Conservation (phyloP, 495 filamentous ascomycete species). For the Penicillium canariense region DNA sequence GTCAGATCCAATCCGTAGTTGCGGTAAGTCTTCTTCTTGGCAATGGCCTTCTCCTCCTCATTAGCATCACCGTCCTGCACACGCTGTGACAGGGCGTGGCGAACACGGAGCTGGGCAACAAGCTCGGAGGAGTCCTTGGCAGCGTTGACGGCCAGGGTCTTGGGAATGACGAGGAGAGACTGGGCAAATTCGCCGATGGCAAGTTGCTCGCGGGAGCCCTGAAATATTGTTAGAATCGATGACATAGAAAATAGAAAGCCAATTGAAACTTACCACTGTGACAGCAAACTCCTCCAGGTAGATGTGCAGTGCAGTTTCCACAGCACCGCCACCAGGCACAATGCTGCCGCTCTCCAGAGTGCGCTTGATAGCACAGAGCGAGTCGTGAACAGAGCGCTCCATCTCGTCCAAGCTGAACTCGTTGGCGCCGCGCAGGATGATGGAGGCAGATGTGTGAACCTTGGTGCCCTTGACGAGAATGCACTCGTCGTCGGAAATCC, state of each 20-base stretch:
- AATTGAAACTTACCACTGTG: slow-evolving; percentile 66
- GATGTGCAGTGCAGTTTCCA: slow-evolving; percentile 98
- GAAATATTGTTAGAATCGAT: slow-evolving; percentile 17
- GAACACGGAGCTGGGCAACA: slow-evolving; percentile 89
- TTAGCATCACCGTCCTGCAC: slow-evolving; percentile 77
- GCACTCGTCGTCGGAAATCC: slow-evolving; percentile 98
- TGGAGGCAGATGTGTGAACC: slow-evolving; percentile 86
- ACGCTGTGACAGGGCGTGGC: slow-evolving; percentile 91
- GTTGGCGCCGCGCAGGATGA: slow-evolving; percentile 94
- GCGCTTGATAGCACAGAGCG: slow-evolving; percentile 92
- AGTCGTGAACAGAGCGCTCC: slow-evolving; percentile 97
- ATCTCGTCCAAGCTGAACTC: slow-evolving; percentile 98
- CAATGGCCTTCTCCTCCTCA: slow-evolving; percentile 81
- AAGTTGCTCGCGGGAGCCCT: slow-evolving; percentile 94
- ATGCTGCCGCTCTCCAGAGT: slow-evolving; percentile 96
- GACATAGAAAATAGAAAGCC: not conserved
- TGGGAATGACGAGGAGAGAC: slow-evolving; percentile 90
- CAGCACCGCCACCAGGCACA: slow-evolving; percentile 92
- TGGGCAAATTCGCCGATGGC: slow-evolving; percentile 97
- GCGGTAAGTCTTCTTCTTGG: slow-evolving; percentile 93
- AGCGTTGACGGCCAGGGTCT: slow-evolving; percentile 95
- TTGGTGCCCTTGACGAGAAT: slow-evolving; percentile 97
- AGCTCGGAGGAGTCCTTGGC: slow-evolving; percentile 95
- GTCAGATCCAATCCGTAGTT: slow-evolving; percentile 94
- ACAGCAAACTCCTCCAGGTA: slow-evolving; percentile 99